A percentile compares a stretch with the other conserved stretches of the same genome.
Evolutionary conservation across 176 grass and related monocot genomes (phyloP).

Genomic region (Phoenix dactylifera): DNA sequence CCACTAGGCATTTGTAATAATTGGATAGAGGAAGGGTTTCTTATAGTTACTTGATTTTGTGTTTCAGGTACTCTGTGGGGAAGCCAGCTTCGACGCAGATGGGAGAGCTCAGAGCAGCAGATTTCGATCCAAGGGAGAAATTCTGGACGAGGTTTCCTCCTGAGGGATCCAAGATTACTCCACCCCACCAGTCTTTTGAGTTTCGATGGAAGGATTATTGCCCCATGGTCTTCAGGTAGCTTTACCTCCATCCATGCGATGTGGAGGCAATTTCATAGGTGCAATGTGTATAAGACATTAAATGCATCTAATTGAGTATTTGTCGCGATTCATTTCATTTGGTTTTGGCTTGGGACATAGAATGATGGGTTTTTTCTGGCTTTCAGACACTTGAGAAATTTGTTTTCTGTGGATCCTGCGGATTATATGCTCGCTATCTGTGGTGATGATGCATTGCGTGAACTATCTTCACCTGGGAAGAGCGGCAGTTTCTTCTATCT

Average conservation of each 20-base stretch:
- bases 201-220: slow-evolving; percentile 91
- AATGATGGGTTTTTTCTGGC: slow-evolving; percentile 2
- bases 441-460: slow-evolving; percentile 51
- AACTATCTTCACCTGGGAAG: slow-evolving; percentile 73
- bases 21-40: background rate
- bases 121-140: slow-evolving; percentile 78
- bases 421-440: slow-evolving; percentile 94
- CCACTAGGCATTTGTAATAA: no score
- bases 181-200: slow-evolving; percentile 57
- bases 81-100: slow-evolving; percentile 55
- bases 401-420: slow-evolving; percentile 69
- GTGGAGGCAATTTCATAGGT: no score
- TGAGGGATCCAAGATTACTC: slow-evolving; percentile 76
- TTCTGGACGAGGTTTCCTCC: slow-evolving; percentile 77
- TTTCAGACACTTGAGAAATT: slow-evolving; percentile 61
- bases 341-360: background rate
- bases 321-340: background rate
- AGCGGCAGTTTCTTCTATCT: slow-evolving; percentile 81
- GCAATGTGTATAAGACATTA: no score
- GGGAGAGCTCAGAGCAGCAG: slow-evolving; percentile 35
- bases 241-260: no score
- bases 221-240: slow-evolving; percentile 66
- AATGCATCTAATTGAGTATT: no score
- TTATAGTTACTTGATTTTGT: background rate
- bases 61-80: slow-evolving; percentile 60